A percentile compares a stretch with the other conserved stretches of the same genome.
phyloP scores from a whole-genome alignment of 176 grass and related monocot genomes.

The Cymbopogon citratus region DNA sequence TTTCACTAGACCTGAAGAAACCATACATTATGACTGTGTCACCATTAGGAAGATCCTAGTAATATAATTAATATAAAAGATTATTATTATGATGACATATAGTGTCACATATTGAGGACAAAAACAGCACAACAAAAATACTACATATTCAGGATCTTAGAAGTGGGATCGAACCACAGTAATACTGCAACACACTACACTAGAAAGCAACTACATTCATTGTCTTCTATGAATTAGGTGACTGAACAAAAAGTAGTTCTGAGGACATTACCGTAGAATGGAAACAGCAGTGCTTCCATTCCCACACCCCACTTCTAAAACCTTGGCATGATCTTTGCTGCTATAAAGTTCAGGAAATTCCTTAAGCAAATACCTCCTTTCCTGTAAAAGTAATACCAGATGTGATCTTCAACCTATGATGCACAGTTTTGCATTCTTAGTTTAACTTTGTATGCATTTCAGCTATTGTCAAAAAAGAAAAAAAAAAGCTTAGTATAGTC shows the following conservation, averaged over 20 bases:
- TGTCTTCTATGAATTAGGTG: not conserved
- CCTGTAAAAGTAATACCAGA: constrained; percentile 39
- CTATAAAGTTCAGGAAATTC: constrained; percentile 79
- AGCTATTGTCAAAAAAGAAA: too few relatives aligned
- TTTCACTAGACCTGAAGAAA: constrained; percentile 68
- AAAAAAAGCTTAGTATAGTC: not conserved
- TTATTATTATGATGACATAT: not conserved
- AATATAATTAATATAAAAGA: constrained; percentile 1
- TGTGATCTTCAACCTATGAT: constrained; percentile 3
- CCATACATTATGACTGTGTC: not conserved
- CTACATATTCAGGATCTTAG: not conserved
- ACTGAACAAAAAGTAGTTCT: not conserved
- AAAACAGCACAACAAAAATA: not conserved
- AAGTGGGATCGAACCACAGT: not conserved
- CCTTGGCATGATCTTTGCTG: constrained; percentile 34
- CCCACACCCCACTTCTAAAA: constrained; percentile 87
- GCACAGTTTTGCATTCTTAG: not conserved
- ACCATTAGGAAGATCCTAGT: constrained; percentile 1
- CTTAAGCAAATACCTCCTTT: constrained; percentile 89
- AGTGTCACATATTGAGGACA: not conserved
- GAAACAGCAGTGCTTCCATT: constrained; percentile 75
- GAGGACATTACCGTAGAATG: constrained; percentile 44
- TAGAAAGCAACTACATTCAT: not conserved
- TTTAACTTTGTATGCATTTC: not conserved
- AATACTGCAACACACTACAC: not conserved